Conservation (phyloP, 331 rosid species). For the Arachis monticola region DNA sequence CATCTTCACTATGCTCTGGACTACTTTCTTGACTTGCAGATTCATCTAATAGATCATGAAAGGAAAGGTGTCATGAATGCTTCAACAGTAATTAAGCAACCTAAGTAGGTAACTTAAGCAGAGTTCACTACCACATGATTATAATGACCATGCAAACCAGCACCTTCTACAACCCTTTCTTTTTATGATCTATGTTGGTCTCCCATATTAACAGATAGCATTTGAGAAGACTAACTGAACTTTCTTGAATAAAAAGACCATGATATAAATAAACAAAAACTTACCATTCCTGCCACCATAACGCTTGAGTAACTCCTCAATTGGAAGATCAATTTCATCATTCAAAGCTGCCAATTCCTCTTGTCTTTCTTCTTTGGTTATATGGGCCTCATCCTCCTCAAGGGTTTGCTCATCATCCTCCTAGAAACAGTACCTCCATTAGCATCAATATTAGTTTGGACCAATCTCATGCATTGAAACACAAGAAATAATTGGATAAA, state of each 20-base stretch:
- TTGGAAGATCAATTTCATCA: constrained; percentile 86
- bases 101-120: constrained; percentile 14
- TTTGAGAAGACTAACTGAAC: not conserved
- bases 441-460: constrained; percentile 27
- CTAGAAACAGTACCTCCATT: constrained; percentile 58
- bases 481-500: constrained; percentile 32
- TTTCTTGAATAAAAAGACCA: not conserved
- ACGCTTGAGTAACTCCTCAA: constrained; percentile 84
- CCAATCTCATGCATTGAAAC: constrained; percentile 28
- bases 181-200: constrained; percentile 13
- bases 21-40: constrained; percentile 45
- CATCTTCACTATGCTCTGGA: constrained; percentile 45
- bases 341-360: constrained; percentile 86
- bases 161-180: constrained; percentile 11
- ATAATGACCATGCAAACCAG: constrained; percentile 21
- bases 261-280: not conserved
- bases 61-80: constrained; percentile 38
- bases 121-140: not conserved
- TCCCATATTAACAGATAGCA: constrained; percentile 28
- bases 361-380: constrained; percentile 78
- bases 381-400: constrained; percentile 85
- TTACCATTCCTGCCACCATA: constrained; percentile 66
- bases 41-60: constrained; percentile 41
- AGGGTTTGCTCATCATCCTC: constrained; percentile 93
- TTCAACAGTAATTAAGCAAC: constrained; percentile 31